Evolutionary conservation across 2,329 filamentous ascomycete genomes (phyloP), one percentile per base, ranked within the genome.

Genomic region (Colletotrichum costaricense): DNA sequence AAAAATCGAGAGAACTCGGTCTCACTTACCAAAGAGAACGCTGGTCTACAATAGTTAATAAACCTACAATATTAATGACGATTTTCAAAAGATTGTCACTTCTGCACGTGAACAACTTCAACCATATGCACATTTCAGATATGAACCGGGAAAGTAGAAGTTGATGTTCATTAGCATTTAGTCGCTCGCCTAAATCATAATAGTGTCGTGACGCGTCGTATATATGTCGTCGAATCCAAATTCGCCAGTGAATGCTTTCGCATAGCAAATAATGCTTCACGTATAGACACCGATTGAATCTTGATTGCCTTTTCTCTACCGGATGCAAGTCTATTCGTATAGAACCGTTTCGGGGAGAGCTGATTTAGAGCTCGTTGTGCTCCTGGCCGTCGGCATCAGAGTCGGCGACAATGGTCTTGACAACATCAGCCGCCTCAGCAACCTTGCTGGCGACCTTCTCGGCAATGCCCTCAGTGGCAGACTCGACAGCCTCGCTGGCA

Each of bases 291-390:
- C 3, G 3, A 54, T 49, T 19, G 35, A 4, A 19, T 9, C n/a
- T n/a, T n/a, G 35, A 38, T 38, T 24, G 22, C 9, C 52, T 64
- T 58, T 58, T 26, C n/a, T 63, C 54, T 60, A 63, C 22, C 14
- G 26, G 46, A 57, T 57, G 70, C 60, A 65, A n/a, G 49, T 57
- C 14, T 54, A 12, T 16, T 49, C n/a, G 4, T 52, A 16, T 9
- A 16, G 5, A n/a, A 26, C 2, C n/a, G 9, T 35, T 5, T 52
- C 5, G 55, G 12, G 2, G 7, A 24, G 12, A 3, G 22, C 28
- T 24, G 0, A 1, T 63, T 80, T 83, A 92, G 76, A 92, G 86
- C 82, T 92, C 90, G 78, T 90, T 88, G 83, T 91, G 90, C 78
- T 88, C 88, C 79, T 89, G 85, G 72, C 78, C 78, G 75, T 89